A percentile compares a stretch with the other conserved stretches of the same genome.
Conservation (phyloP, 805 yeast genomes). For the Suhomyces xylopsoci region DNA sequence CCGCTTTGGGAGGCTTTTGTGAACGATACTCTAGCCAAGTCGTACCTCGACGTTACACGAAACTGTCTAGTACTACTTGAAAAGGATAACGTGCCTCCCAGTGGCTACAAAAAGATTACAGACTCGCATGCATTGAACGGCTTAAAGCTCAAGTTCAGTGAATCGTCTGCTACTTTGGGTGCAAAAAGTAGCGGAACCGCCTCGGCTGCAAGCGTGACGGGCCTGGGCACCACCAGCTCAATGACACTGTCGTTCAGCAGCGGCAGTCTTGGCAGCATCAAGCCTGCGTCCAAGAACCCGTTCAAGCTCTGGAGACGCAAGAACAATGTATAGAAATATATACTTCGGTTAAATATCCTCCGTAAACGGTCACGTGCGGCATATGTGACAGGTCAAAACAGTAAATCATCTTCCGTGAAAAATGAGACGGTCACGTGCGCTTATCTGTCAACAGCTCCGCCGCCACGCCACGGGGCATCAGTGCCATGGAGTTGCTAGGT, state of each 20-base stretch:
- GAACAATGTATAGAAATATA: background rate
- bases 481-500: too few species aligned
- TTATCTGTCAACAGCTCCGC: background rate
- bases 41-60: conserved; percentile 30
- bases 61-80: conserved; percentile 32
- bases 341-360: background rate
- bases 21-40: conserved; percentile 25
- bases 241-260: conserved; percentile 21
- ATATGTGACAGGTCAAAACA: too few species aligned
- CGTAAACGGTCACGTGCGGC: background rate
- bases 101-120: conserved; percentile 24
- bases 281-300: conserved; percentile 30
- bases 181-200: background rate
- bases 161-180: background rate
- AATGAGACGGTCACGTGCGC: background rate
- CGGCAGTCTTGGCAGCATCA: conserved; percentile 21
- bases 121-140: conserved; percentile 30
- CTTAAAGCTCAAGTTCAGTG: conserved; percentile 31
- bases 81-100: conserved; percentile 16
- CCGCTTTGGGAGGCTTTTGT: conserved; percentile 34
- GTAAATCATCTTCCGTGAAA: too few species aligned
- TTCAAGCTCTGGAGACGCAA: conserved; percentile 40
- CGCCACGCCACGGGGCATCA: background rate
- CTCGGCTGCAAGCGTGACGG: conserved; percentile 9
- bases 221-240: conserved; percentile 5